A percentile compares a stretch with the other conserved stretches of the same genome.
phyloP scores from a whole-genome alignment of 73 alveolate species.

The Symbiodinium natans region DNA sequence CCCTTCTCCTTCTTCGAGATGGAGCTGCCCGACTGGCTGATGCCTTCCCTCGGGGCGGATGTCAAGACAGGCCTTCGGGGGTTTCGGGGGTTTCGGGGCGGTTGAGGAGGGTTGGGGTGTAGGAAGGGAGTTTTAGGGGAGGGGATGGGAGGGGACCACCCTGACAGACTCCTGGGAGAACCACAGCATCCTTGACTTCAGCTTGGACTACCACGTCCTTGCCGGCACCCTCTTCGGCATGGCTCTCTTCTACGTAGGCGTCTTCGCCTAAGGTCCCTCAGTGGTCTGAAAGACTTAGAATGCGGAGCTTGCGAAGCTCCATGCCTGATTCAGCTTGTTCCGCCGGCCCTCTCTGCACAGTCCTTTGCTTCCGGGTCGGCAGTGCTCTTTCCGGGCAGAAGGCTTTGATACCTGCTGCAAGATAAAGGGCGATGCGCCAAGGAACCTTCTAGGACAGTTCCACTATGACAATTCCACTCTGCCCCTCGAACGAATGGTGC shows the following conservation, averaged over 20 bases:
- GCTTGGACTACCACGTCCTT: constrained; percentile 70
- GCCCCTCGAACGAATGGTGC: no score
- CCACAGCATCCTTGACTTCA: constrained; percentile 75
- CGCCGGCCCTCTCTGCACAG: neutral
- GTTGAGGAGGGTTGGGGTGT: neutral
- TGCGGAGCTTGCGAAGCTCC: neutral
- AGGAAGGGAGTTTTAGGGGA: neutral
- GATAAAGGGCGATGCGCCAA: neutral
- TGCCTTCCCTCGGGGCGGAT: constrained; percentile 57
- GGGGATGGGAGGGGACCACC: neutral
- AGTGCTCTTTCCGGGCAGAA: neutral
- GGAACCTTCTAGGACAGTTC: neutral
- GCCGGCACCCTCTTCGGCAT: constrained; percentile 54
- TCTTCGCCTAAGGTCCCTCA: constrained; percentile 35
- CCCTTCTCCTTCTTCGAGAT: constrained; percentile 52
- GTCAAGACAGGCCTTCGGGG: constrained; percentile 27
- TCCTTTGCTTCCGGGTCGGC: neutral
- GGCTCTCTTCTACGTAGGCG: constrained; percentile 63
- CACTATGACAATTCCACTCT: no score
- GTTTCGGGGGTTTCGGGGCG: neutral
- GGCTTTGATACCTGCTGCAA: constrained; percentile 41
- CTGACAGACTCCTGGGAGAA: neutral
- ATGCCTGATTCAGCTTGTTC: neutral
- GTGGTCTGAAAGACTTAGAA: neutral
- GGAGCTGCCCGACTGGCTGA: constrained; percentile 72